phyloP scores from a whole-genome alignment of 441 rosid species.

The Lepidium campestre region DNA sequence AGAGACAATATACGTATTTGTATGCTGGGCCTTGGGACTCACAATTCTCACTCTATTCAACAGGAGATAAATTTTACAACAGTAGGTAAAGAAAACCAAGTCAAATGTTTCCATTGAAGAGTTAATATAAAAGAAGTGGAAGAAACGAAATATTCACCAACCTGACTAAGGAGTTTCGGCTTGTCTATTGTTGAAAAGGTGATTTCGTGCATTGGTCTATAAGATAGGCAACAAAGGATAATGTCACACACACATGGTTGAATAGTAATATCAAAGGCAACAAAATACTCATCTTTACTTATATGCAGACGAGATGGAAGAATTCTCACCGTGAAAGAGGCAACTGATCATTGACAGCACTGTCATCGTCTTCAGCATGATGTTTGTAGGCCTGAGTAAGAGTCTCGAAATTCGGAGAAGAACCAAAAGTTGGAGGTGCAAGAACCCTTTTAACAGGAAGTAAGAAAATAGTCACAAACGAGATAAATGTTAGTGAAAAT shows the following conservation, averaged over 20 bases:
- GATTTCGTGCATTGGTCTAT: conserved; percentile 91
- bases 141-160: conserved; percentile 28
- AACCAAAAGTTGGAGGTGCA: conserved; percentile 93
- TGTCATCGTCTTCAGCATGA: conserved; percentile 54
- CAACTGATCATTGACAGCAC: conserved; percentile 43
- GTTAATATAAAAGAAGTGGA: not conserved
- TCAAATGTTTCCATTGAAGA: not conserved
- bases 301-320: conserved; percentile 2
- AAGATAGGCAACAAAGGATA: conserved; percentile 6
- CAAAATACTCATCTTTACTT: not conserved
- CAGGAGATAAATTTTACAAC: not conserved
- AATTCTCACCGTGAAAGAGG: conserved; percentile 22
- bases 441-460: conserved; percentile 42
- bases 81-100: not conserved
- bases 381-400: conserved; percentile 43
- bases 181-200: conserved; percentile 92
- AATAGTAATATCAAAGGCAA: conserved; percentile 17
- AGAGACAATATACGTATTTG: not conserved
- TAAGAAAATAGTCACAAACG: conserved; percentile 10
- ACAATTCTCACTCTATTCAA: not conserved
- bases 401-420: conserved; percentile 77
- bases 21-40: not conserved
- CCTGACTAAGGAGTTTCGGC: conserved; percentile 94
- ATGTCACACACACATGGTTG: conserved; percentile 3
- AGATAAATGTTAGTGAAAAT: not conserved